Base-by-base conservation (phyloP, 139 green algal genomes). In the Micromonas commoda region DNA sequence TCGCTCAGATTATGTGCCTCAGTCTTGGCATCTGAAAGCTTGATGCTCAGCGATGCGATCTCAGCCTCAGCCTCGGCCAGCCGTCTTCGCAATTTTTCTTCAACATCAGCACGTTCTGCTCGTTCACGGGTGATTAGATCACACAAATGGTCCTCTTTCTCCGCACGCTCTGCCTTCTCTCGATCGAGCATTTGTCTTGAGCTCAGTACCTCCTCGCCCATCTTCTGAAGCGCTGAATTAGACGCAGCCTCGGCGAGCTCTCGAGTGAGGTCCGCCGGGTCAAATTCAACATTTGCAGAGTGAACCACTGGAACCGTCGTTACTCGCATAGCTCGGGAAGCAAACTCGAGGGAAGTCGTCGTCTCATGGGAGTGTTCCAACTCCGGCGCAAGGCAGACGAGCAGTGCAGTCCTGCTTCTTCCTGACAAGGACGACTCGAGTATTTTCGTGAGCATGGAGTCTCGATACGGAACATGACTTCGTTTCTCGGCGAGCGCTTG, bases 401-500 rank as follows among this genome's bases (percentile, higher is more conserved):
- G 45, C 52, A 82, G 64, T 29, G 20, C 31, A 45, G 77, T 82
- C 33, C 78, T 71, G 35, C 65, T 78, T 63, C 71, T 72, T 13
- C 77, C 77, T 26, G 63, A 67, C 6, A 86, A 28, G 29, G 64
- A 77, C 3, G 76, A 73, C 51, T 85, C 67, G 34, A 87, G 77
- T 39, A 87, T 79, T 28, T 83, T 82, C 23, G 90, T 94, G 52
- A 94, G 85, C 68, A 85, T 88, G 78, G 77, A 87, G 79, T 88
- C 82, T 38, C 90, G 82, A 76, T 83, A 88, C 23, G 82, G 85
- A 32, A 89, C 71, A 72, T 87, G 81, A 26, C 23, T 61, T 29
- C 71, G 35, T 24, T 68, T 39, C 23, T 32, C 53, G 2, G 72
- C 82, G 1, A 82, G 64, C 39, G 78, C 77, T 31, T 80, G 23